Evolutionary conservation across 371 early-diverging fungal species (phyloP).

Genomic region (Mortierella sp.): DNA sequence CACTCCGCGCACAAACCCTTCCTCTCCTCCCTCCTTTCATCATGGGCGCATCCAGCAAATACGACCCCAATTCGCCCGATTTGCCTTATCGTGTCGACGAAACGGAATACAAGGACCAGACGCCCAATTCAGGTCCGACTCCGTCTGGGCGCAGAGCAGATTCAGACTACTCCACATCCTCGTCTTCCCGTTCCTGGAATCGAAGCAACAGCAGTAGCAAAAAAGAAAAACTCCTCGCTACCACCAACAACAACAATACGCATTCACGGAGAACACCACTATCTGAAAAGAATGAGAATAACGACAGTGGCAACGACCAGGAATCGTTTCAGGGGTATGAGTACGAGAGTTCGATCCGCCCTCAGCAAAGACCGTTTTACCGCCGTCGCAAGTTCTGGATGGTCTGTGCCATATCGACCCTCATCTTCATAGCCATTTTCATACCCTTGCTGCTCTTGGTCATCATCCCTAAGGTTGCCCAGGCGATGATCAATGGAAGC

Average conservation of each 20-base stretch:
- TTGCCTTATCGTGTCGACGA: slow-evolving; percentile 33
- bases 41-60: background rate
- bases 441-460: slow-evolving; percentile 37
- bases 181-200: background rate
- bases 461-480: slow-evolving; percentile 43
- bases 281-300: background rate
- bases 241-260: background rate
- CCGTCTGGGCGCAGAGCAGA: background rate
- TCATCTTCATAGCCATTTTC: slow-evolving; percentile 29
- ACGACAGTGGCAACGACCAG: slow-evolving; percentile 1
- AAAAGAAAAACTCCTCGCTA: background rate
- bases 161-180: background rate
- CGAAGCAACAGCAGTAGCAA: background rate
- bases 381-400: slow-evolving; percentile 33
- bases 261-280: background rate
- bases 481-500: slow-evolving; percentile 34
- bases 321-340: slow-evolving; percentile 23
- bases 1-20: background rate
- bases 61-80: background rate
- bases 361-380: slow-evolving; percentile 40
- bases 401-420: slow-evolving; percentile 15
- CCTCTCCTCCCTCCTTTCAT: background rate
- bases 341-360: slow-evolving; percentile 19
- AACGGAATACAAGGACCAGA: slow-evolving; percentile 39
- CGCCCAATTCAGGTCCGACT: slow-evolving; percentile 5